Conservation (phyloP, 1,139 yeast species). For the Geotrichum aggregatum region DNA sequence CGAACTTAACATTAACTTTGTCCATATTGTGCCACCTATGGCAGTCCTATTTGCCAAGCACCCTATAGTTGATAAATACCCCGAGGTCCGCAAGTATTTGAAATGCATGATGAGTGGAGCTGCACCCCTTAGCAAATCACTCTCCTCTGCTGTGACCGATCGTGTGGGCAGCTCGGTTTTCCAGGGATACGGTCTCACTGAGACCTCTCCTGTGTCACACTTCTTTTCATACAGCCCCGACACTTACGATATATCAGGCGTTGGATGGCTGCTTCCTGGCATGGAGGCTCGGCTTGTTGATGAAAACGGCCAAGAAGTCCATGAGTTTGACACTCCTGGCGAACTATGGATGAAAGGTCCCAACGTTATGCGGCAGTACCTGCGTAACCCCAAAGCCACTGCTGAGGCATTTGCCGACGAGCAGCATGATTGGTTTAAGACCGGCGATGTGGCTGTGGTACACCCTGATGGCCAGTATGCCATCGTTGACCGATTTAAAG, state of each 20-base stretch:
- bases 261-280: conserved; percentile 48
- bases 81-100: conserved; percentile 27
- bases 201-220: conserved; percentile 39
- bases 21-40: conserved; percentile 41
- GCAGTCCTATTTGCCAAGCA: conserved; percentile 40
- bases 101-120: conserved; percentile 38
- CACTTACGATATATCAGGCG: conserved; percentile 35
- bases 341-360: conserved; percentile 71
- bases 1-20: conserved; percentile 31
- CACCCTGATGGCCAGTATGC: conserved; percentile 51
- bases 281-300: conserved; percentile 46
- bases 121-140: conserved; percentile 38
- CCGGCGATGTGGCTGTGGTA: conserved; percentile 71
- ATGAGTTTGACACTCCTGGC: conserved; percentile 52
- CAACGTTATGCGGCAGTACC: conserved; percentile 60
- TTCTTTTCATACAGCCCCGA: conserved; percentile 23
- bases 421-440: conserved; percentile 59
- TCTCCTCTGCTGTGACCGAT: conserved; percentile 30
- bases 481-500: conserved; percentile 73
- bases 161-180: conserved; percentile 27
- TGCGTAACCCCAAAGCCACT: conserved; percentile 53
- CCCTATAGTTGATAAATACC: conserved; percentile 37
- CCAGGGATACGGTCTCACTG: conserved; percentile 79
- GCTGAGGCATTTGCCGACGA: conserved; percentile 50
- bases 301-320: conserved; percentile 47